Percentiles rank a stretch among this genome's conserved stretches.
Conservation (phyloP, 2,329 filamentous ascomycete species). For the Zarea fungicola region DNA sequence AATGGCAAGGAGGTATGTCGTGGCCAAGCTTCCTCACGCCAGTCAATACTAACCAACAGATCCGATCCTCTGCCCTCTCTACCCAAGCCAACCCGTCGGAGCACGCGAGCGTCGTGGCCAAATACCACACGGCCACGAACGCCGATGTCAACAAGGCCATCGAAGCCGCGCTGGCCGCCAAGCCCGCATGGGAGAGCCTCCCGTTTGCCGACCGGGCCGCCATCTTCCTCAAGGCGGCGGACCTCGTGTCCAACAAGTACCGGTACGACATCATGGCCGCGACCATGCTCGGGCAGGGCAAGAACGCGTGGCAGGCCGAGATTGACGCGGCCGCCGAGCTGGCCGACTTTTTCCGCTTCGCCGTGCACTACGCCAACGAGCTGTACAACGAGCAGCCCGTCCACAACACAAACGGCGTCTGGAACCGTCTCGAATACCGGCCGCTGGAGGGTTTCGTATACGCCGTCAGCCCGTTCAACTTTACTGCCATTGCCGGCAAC, state of each 20-base stretch:
- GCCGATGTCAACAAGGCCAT: slow-evolving; percentile 76
- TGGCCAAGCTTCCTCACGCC: background rate
- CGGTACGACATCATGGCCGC: slow-evolving; percentile 94
- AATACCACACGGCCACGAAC: slow-evolving; percentile 75
- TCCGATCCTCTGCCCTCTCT: slow-evolving; percentile 60
- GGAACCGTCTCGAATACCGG: slow-evolving; percentile 88
- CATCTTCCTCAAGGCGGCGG: slow-evolving; percentile 92
- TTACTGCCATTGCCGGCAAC: slow-evolving; percentile 90
- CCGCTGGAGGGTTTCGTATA: slow-evolving; percentile 94
- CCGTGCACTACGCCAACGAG: slow-evolving; percentile 89
- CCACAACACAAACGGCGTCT: slow-evolving; percentile 77
- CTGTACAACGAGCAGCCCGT: slow-evolving; percentile 81
- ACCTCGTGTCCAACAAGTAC: slow-evolving; percentile 87
- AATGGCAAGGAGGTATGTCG: slow-evolving; percentile 69
- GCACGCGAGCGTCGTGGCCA: slow-evolving; percentile 70
- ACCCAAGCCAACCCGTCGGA: slow-evolving; percentile 79
- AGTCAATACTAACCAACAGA: too few relatives aligned
- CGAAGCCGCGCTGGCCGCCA: slow-evolving; percentile 77
- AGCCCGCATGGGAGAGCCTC: slow-evolving; percentile 76
- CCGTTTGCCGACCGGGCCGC: slow-evolving; percentile 89
- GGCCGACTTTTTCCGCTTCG: slow-evolving; percentile 89
- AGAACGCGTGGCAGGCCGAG: slow-evolving; percentile 99
- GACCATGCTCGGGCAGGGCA: slow-evolving; percentile 94
- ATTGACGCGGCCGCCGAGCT: slow-evolving; percentile 93
- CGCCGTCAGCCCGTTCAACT: slow-evolving; percentile 92